phyloP scores from a whole-genome alignment of 352 stramenopile genomes.

The Phytophthora podocarpi region DNA sequence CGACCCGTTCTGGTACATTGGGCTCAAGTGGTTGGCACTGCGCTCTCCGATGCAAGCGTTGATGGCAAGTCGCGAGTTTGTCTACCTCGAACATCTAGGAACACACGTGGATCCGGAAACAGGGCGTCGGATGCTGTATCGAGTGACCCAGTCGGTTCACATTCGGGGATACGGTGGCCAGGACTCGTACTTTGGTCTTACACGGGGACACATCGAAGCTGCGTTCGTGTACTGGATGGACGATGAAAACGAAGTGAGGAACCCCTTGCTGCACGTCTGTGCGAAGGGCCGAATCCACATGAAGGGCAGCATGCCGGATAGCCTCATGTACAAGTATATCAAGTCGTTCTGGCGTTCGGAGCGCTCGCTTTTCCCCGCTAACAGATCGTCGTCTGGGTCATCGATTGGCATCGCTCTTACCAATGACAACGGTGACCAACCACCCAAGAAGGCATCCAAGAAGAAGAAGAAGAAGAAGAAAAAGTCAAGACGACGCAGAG shows the following conservation, averaged over 20 bases:
- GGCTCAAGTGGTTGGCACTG: conserved; percentile 77
- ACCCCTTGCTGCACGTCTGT: conserved; percentile 58
- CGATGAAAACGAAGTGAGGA: conserved; percentile 34
- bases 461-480: conserved; percentile 40
- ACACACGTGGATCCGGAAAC: conserved; percentile 53
- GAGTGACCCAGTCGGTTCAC: conserved; percentile 66
- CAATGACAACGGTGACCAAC: conserved; percentile 5
- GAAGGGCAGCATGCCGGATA: conserved; percentile 64
- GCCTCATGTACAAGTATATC: conserved; percentile 63
- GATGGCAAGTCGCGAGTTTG: conserved; percentile 68
- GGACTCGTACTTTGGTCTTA: conserved; percentile 73
- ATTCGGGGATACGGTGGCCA: conserved; percentile 63
- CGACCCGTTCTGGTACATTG: conserved; percentile 80
- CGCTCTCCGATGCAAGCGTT: conserved; percentile 66
- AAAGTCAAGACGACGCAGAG: conserved; percentile 19
- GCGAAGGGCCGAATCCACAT: conserved; percentile 63
- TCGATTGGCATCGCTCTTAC: conserved; percentile 25
- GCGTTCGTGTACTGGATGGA: conserved; percentile 81
- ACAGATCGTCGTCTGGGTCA: conserved; percentile 30
- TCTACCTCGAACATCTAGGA: conserved; percentile 72
- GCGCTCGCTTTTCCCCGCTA: conserved; percentile 37
- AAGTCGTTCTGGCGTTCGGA: conserved; percentile 61
- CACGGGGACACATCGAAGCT: conserved; percentile 60
- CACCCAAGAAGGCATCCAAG: conserved; percentile 10
- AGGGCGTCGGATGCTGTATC: conserved; percentile 65